Percentiles rank a stretch among this genome's conserved stretches.
These are phyloP conservation scores for Lentinula sp. DNA, from an alignment of 768 basidiomycete genomes.

Conservation along the genomic window DNA sequence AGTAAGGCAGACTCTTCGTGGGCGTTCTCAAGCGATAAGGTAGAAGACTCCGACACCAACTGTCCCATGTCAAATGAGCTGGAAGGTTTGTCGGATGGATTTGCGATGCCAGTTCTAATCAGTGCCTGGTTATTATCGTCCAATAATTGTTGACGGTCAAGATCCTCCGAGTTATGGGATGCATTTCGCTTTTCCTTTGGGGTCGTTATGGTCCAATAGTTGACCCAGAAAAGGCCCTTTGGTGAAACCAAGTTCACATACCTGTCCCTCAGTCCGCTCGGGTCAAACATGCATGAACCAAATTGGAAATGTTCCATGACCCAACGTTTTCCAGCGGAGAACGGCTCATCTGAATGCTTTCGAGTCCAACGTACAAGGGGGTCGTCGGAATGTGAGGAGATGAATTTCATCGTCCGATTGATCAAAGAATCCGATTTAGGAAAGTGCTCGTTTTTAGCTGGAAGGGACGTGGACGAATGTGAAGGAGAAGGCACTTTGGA, in stretches of 20 bases:
- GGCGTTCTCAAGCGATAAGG: not conserved
- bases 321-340: constrained; percentile 44
- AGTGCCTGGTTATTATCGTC: constrained; percentile 11
- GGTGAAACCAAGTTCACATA: constrained; percentile 42
- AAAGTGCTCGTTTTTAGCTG: constrained; percentile 11
- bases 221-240: constrained; percentile 47
- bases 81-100: not conserved
- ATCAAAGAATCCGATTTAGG: constrained; percentile 19
- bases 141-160: not conserved
- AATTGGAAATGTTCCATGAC: constrained; percentile 53
- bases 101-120: constrained; percentile 18
- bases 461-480: constrained; percentile 8
- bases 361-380: constrained; percentile 41
- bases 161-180: not conserved
- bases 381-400: constrained; percentile 35
- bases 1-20: constrained; percentile 6
- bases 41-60: not conserved
- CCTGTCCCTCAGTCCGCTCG: constrained; percentile 39
- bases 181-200: constrained; percentile 11
- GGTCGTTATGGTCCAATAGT: constrained; percentile 53
- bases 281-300: constrained; percentile 54
- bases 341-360: constrained; percentile 48
- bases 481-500: not conserved
- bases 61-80: not conserved
- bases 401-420: constrained; percentile 29